Percentiles rank a stretch among this genome's conserved stretches.
phyloP scores from a whole-genome alignment of 78 protist genomes.

The Polysphondylium violaceum region DNA sequence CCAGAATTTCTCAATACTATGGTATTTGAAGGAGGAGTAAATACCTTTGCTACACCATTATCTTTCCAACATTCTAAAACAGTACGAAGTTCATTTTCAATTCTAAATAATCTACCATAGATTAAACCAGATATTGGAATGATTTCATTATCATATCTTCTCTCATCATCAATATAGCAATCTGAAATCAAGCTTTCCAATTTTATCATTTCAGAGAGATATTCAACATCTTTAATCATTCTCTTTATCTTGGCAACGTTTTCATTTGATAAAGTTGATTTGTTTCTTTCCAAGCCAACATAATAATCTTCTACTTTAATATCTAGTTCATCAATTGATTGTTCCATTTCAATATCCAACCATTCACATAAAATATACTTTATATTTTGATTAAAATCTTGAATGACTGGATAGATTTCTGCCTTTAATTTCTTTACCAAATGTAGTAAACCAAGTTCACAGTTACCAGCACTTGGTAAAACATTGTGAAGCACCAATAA shows the following conservation, averaged over 20 bases:
- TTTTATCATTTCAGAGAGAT: conserved; percentile 40
- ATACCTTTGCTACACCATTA: background rate
- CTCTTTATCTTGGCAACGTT: conserved; percentile 41
- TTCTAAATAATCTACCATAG: conserved; percentile 46
- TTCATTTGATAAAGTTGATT: conserved; percentile 11
- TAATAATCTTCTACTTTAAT: background rate
- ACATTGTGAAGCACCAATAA: conserved; percentile 39
- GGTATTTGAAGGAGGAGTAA: no score
- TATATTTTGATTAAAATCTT: conserved; percentile 32
- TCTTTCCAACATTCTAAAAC: conserved; percentile 56
- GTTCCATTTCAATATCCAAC: conserved; percentile 6
- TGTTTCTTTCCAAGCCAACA: background rate
- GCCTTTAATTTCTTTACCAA: conserved; percentile 16
- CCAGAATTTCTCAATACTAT: background rate
- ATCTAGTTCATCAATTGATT: background rate
- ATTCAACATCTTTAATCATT: conserved; percentile 66
- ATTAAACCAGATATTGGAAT: conserved; percentile 59
- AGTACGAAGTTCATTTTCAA: conserved; percentile 55
- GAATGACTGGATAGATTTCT: conserved; percentile 45
- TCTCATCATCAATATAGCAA: background rate
- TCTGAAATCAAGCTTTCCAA: conserved; percentile 21
- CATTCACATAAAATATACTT: conserved; percentile 30
- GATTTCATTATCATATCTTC: conserved; percentile 20
- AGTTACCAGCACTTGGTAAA: conserved; percentile 10
- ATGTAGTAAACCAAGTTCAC: background rate